A percentile compares a stretch with the other conserved stretches of the same genome.
Evolutionary conservation across 495 filamentous ascomycete species (phyloP).

Genomic region (Platismatia glauca): DNA sequence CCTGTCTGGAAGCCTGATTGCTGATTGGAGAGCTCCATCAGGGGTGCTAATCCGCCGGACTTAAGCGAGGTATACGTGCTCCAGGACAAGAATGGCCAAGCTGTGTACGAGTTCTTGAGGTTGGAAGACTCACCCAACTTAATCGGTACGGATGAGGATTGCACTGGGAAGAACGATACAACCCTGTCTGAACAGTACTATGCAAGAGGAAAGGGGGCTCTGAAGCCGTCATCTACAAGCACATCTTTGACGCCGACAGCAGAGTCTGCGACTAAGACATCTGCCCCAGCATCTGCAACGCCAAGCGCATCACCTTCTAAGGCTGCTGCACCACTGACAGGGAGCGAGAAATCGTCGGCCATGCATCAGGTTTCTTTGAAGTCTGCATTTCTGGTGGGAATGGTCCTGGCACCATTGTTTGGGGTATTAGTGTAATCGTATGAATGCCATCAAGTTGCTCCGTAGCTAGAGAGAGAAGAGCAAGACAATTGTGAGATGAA

Average conservation of each 20-base stretch:
- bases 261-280: constrained; percentile 4
- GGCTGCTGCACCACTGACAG: constrained; percentile 5
- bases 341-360: not conserved
- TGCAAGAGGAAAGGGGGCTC: constrained; percentile 5
- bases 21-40: not conserved
- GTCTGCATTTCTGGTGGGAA: constrained; percentile 11
- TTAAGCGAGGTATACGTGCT: constrained; percentile 13
- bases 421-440: not conserved
- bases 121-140: constrained; percentile 12
- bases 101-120: constrained; percentile 8
- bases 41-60: constrained; percentile 21
- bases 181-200: constrained; percentile 14
- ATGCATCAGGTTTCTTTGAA: constrained; percentile 11
- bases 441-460: not conserved
- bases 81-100: constrained; percentile 10
- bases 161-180: constrained; percentile 19
- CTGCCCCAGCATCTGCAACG: constrained; percentile 3
- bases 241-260: not conserved
- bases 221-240: constrained; percentile 1
- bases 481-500: not conserved
- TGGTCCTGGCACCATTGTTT: constrained; percentile 13
- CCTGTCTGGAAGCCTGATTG: not conserved
- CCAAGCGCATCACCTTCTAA: constrained; percentile 7
- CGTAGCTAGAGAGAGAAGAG: not conserved
- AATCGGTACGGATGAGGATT: constrained; percentile 15